Percentiles rank a stretch among this genome's conserved stretches.
Conservation (phyloP, 306 rosid genomes). For the Sicyos edulis region DNA sequence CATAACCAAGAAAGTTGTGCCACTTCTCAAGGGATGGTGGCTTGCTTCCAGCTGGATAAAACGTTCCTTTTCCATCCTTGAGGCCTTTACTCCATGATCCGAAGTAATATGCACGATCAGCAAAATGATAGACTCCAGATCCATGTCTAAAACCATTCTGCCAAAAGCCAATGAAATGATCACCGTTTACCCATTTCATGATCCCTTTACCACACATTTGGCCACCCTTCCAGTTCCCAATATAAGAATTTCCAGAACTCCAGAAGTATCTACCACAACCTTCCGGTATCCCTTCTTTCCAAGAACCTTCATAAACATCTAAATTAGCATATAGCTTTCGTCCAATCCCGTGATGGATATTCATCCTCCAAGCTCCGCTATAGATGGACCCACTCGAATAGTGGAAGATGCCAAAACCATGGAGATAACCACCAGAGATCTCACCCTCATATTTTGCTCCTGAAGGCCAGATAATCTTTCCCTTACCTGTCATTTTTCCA, state of each 20-base stretch:
- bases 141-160: conserved; percentile 70
- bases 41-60: conserved; percentile 71
- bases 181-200: conserved; percentile 85
- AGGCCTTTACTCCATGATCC: conserved; percentile 83
- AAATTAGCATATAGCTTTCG: conserved; percentile 56
- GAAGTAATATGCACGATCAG: conserved; percentile 69
- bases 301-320: conserved; percentile 72
- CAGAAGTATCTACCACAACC: conserved; percentile 76
- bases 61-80: conserved; percentile 89
- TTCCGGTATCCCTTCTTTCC: conserved; percentile 89
- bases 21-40: conserved; percentile 56
- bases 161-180: conserved; percentile 73
- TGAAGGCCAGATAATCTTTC: conserved; percentile 57
- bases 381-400: conserved; percentile 45
- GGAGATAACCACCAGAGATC: conserved; percentile 71
- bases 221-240: conserved; percentile 81
- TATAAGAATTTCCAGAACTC: conserved; percentile 56
- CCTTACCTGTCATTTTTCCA: conserved; percentile 81
- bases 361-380: conserved; percentile 82
- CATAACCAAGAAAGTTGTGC: conserved; percentile 37
- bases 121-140: conserved; percentile 65
- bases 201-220: conserved; percentile 80
- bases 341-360: conserved; percentile 73
- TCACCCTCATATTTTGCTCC: conserved; percentile 83
- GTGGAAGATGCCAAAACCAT: conserved; percentile 67